Base-by-base conservation (phyloP, 176 grass and related monocot genomes). In the Saccharum spontaneum region DNA sequence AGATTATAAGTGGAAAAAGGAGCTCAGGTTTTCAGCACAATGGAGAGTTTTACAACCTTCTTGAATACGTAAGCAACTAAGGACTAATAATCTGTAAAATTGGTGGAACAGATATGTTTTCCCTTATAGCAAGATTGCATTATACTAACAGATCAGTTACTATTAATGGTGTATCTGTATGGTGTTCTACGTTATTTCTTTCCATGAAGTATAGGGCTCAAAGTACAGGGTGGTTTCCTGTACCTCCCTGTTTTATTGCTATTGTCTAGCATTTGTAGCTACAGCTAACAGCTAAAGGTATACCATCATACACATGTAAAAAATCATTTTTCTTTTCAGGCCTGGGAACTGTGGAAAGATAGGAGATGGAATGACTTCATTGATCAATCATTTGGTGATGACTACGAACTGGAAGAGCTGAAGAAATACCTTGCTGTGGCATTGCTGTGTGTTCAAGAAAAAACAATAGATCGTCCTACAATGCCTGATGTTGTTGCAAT, bases 1-100 rank as follows among this genome's bases (percentile, higher is more conserved):
- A 93, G 88, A 93, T 90, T 70, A 33, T 93, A 67, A 90, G 78
- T 63, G 91, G 88, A 17, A 86, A 45, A 60, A 87, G 68, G 57
- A 87, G 80, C 52, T 73, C 84, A 79, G 79, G 71, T 39, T 77
- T 83, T 79, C 84, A 79, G 81, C 75, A 84, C 33, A 20, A 73
- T 54, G 57, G 68, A 79, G 75, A 88, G 50, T 88, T 84, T 84
- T 69, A 64, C 45, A 88, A 88, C 67, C 87, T 88, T 57, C 81
- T 88, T 79, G 81, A 84, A 79, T 84, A 84, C 55, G 87, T 88
- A 84, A 79, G 67, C 3, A 74, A 79, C 40, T 65, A 55, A 44
- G 13, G 82, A 77, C 34, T 68, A 69, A 50, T 3, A 62, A 28
- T 77, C 38, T 61, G 37, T 73, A 73, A 48, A 73, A 80, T 10